Evolutionary conservation across 345 rosid species (phyloP), one percentile per base, ranked within the genome.

Genomic region (Sonneratia alba): DNA sequence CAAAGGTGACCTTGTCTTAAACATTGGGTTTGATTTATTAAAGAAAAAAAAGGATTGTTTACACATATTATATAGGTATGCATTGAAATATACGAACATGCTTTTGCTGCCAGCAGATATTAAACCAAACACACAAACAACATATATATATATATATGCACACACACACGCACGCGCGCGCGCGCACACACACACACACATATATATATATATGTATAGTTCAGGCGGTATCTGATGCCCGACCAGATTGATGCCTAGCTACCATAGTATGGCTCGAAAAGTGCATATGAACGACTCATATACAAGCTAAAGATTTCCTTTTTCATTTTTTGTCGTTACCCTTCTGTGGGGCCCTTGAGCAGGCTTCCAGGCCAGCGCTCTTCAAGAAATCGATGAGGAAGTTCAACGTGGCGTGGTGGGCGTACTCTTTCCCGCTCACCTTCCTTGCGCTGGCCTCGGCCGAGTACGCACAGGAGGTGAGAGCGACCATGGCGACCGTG

Each of bases 341-440:
- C n/a, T 18, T 53, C 19, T 53, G 59, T 53, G 32, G 63, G 11
- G 32, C 4, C 21, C 57, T 49, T 37, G 73, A 56, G 56, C 82
- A 90, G 93, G 84, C 74, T 0, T 84, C 88, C 53, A 87, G 91
- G 36, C 96, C 89, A 68, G 71, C 48, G 56, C 82, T 91, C 43
- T 84, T 83, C 82, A 91, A 81, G 85, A 91, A 87, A 81, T 82
- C 92, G 1, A 78, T 80, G 86, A 87, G 78, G 79, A 86, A 80
- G 79, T 91, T 86, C 81, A 80, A 83, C 67, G 85, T 88, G 0
- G 86, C 88, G 3, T 87, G 89, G 91, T 88, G 91, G 89, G 87
- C 88, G 65, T 88, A 85, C 73, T 87, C 97, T 3, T 87, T 85
- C 66, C 79, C 91, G 0, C 56, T 82, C 22, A 83, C 87, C 1